phyloP scores from a whole-genome alignment of 2,329 filamentous ascomycete species.

The Neofusicoccum umdonicola region DNA sequence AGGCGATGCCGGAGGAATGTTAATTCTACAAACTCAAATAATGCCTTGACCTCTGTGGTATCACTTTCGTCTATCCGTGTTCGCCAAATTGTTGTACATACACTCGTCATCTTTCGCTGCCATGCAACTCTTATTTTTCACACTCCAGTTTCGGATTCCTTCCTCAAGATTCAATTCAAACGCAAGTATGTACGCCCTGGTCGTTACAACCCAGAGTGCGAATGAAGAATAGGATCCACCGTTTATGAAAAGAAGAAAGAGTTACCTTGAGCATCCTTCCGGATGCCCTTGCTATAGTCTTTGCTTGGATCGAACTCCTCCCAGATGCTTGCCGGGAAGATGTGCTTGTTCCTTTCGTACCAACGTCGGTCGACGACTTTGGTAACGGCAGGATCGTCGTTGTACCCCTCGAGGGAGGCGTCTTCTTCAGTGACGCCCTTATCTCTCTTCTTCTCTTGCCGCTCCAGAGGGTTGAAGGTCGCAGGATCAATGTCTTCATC shows the following conservation, averaged over 20 bases:
- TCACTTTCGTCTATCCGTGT: no score
- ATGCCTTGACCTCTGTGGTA: no score
- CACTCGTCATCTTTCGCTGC: no score
- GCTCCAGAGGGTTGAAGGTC: slow-evolving; percentile 43
- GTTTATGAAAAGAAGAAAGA: slow-evolving; percentile 66
- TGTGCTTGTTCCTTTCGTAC: slow-evolving; percentile 98
- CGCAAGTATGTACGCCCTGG: no score
- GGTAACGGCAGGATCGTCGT: slow-evolving; percentile 75
- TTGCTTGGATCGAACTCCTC: slow-evolving; percentile 89
- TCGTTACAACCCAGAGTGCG: no score
- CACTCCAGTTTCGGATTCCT: no score
- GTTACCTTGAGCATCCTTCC: slow-evolving; percentile 85
- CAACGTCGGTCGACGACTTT: slow-evolving; percentile 95
- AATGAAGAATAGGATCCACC: no score
- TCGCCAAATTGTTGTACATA: no score
- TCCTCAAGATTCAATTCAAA: no score
- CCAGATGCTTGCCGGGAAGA: slow-evolving; percentile 95
- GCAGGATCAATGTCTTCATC: slow-evolving; percentile 24
- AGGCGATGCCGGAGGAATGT: background rate
- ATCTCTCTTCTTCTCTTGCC: slow-evolving; percentile 34
- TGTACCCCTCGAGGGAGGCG: slow-evolving; percentile 64
- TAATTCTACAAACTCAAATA: no score
- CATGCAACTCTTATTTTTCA: no score
- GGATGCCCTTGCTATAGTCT: slow-evolving; percentile 74
- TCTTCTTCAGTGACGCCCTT: slow-evolving; percentile 25